Evolutionary conservation across 768 basidiomycete species (phyloP).

Genomic region (Tricholoma terreum): DNA sequence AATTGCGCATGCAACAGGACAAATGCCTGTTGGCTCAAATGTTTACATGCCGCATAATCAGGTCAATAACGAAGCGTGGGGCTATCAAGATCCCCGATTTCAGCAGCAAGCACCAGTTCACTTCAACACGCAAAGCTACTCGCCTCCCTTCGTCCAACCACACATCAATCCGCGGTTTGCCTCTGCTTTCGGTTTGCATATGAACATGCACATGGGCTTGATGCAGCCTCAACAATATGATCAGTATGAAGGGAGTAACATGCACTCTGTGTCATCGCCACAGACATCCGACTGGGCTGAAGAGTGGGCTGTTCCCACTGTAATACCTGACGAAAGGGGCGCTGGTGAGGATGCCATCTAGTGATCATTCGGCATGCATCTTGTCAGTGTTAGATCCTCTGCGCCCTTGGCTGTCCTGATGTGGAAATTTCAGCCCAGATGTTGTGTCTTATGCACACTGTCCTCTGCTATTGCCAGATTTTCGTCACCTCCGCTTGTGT

Average conservation of each 20-base stretch:
- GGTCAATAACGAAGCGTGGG: conserved; percentile 11
- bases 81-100: conserved; percentile 14
- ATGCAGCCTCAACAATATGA: conserved; percentile 18
- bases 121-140: conserved; percentile 12
- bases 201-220: conserved; percentile 31
- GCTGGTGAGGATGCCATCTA: not conserved
- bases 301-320: conserved; percentile 36
- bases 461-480: not conserved
- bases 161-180: conserved; percentile 86
- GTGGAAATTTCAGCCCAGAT: not conserved
- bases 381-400: not conserved
- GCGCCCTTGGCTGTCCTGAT: not conserved
- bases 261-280: not conserved
- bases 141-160: conserved; percentile 53
- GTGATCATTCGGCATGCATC: not conserved
- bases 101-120: conserved; percentile 19
- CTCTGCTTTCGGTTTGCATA: conserved; percentile 53
- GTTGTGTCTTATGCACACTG: not conserved
- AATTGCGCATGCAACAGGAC: conserved; percentile 45
- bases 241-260: conserved; percentile 3
- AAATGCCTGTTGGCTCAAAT: conserved; percentile 26
- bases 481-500: not conserved
- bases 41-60: conserved; percentile 13
- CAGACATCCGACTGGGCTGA: conserved; percentile 28
- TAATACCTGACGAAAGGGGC: not conserved